Evolutionary conservation across 768 basidiomycete genomes (phyloP).

Genomic region (Leccinum sublutescens): DNA sequence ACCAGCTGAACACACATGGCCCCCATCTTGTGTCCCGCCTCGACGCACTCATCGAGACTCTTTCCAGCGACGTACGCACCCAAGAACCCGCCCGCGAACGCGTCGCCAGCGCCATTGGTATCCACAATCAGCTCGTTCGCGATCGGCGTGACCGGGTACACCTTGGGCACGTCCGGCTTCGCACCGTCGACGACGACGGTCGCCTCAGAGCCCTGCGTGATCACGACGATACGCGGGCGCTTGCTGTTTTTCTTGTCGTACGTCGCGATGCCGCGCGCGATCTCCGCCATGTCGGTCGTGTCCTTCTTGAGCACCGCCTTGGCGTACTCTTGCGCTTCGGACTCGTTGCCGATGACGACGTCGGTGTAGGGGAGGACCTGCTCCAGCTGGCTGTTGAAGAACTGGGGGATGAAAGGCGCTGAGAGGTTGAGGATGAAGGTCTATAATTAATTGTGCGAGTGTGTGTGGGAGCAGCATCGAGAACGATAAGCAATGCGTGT

Average conservation of each 20-base stretch:
- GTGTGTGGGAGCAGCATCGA: background rate
- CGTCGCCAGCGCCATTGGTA: slow-evolving; percentile 98
- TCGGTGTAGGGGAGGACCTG: slow-evolving; percentile 83
- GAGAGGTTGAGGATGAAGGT: slow-evolving; percentile 91
- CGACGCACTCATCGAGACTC: slow-evolving; percentile 69
- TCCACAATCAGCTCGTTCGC: slow-evolving; percentile 74
- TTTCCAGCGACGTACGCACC: slow-evolving; percentile 83
- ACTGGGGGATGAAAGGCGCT: slow-evolving; percentile 95
- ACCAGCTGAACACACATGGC: slow-evolving; percentile 84
- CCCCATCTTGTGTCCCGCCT: slow-evolving; percentile 85
- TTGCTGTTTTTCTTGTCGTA: slow-evolving; percentile 69
- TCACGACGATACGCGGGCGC: slow-evolving; percentile 77
- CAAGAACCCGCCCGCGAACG: slow-evolving; percentile 94
- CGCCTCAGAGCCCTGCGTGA: slow-evolving; percentile 85
- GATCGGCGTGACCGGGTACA: slow-evolving; percentile 58
- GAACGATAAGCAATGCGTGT: background rate
- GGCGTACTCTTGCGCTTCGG: slow-evolving; percentile 89
- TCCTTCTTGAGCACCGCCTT: slow-evolving; percentile 65
- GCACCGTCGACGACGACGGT: slow-evolving; percentile 73
- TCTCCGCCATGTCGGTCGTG: slow-evolving; percentile 59
- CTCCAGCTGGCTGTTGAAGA: slow-evolving; percentile 82
- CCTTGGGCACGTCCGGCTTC: slow-evolving; percentile 49
- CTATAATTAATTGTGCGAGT: slow-evolving; percentile 36
- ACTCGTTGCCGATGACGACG: slow-evolving; percentile 94
- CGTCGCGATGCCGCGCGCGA: slow-evolving; percentile 75